Evolutionary conservation across 1,284 basidiomycete genomes (phyloP).

Genomic region (Vanrija pseudolonga): DNA sequence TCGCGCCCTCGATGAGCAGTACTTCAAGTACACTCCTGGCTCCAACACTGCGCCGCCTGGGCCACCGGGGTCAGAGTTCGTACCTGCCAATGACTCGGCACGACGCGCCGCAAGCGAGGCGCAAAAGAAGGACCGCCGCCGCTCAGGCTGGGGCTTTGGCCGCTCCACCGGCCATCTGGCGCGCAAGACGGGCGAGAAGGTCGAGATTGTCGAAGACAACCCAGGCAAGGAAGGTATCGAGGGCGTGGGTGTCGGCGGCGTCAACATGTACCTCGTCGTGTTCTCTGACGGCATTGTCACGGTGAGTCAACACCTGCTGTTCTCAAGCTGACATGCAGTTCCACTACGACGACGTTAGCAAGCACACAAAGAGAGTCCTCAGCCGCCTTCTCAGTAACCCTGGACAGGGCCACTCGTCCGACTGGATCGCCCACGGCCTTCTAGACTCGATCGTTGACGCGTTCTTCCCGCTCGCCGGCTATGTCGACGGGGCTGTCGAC

Average conservation of each 20-base stretch:
- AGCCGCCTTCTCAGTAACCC: conserved; percentile 56
- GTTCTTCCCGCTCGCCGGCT: conserved; percentile 81
- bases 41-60: conserved; percentile 9
- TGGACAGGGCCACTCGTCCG: conserved; percentile 50
- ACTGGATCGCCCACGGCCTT: conserved; percentile 92
- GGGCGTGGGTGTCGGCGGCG: conserved; percentile 65
- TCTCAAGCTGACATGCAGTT: conserved; percentile 57
- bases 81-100: not conserved
- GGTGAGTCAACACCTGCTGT: conserved; percentile 54
- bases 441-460: conserved; percentile 92
- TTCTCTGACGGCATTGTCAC: conserved; percentile 86
- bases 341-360: conserved; percentile 86
- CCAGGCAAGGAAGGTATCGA: conserved; percentile 58
- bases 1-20: conserved; percentile 71
- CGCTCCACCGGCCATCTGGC: conserved; percentile 31
- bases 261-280: conserved; percentile 80
- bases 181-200: conserved; percentile 42
- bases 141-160: conserved; percentile 41
- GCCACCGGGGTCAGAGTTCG: not conserved
- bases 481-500: conserved; percentile 76
- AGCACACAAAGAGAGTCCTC: conserved; percentile 76
- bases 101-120: not conserved
- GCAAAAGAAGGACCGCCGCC: conserved; percentile 21
- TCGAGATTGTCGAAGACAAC: conserved; percentile 57
- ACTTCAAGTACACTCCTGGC: conserved; percentile 56